A percentile compares a stretch with the other conserved stretches of the same genome.
These are phyloP conservation scores for Thecaphora frezii DNA, from an alignment of 1,284 basidiomycete genomes.

Conservation along the genomic window DNA sequence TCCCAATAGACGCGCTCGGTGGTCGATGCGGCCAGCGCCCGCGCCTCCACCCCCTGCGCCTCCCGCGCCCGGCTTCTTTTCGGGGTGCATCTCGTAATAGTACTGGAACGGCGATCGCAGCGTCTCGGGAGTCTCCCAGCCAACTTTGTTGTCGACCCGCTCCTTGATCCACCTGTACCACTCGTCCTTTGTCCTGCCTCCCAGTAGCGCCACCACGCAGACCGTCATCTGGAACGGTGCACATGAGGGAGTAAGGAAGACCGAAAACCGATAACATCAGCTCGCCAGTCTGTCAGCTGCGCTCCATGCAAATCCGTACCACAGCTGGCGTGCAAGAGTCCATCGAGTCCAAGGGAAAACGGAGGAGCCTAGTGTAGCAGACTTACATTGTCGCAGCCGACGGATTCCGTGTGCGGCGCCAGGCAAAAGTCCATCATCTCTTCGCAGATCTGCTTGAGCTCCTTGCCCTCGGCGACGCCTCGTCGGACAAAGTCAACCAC, in stretches of 20 bases:
- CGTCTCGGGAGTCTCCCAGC: slow-evolving; percentile 69
- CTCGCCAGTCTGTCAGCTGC: no score
- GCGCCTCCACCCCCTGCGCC: slow-evolving; percentile 48
- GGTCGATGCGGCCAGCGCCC: slow-evolving; percentile 36
- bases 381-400: slow-evolving; percentile 86
- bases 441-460: slow-evolving; percentile 80
- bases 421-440: slow-evolving; percentile 90
- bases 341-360: no score
- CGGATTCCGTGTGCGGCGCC: slow-evolving; percentile 89
- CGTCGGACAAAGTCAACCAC: slow-evolving; percentile 86
- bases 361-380: not conserved
- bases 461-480: slow-evolving; percentile 77
- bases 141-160: slow-evolving; percentile 72
- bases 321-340: no score
- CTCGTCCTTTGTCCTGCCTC: slow-evolving; percentile 82
- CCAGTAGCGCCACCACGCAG: slow-evolving; percentile 82
- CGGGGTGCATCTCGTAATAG: slow-evolving; percentile 4
- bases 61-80: slow-evolving; percentile 27
- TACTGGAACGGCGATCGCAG: slow-evolving; percentile 65
- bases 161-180: slow-evolving; percentile 91
- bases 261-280: no score
- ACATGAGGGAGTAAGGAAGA: no score
- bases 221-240: slow-evolving; percentile 73
- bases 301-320: no score
- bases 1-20: slow-evolving; percentile 31